Base-by-base conservation (phyloP, 495 filamentous ascomycete species). In the Penicillium ucsense region DNA sequence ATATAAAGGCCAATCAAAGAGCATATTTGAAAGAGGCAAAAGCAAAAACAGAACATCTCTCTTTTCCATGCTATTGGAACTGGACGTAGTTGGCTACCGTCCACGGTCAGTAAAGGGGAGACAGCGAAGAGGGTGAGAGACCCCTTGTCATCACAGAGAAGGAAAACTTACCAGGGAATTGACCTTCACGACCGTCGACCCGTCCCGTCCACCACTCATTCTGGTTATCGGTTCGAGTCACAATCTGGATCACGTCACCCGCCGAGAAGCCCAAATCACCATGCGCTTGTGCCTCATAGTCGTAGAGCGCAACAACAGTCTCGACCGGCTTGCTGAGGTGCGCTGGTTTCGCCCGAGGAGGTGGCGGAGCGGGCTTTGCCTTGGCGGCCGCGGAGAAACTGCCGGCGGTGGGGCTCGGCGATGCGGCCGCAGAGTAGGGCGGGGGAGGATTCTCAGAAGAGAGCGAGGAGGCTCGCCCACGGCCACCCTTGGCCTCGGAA, bases 181-280 rank as follows among this genome's bases (percentile, higher is more conserved):
- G 92, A 35, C 92, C 92, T 55, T 85, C 72, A 63, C 81, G 79
- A 20, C 86, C 89, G 50, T 81, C 70, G 46, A 92, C 50, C 61
- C 76, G 82, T 5, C 92, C 92, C 3, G 74, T 81, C 92, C 92
- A 99, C 92, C 92, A 99, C 66, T 97, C 92, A 56, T 99, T 95
- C 42, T 86, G 85, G 52, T 94, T 95, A 10, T 72, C 71, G 8
- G 89, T 95, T 39, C 86, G 75, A 50, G 76, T 73, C 8, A 88
- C 62, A 47, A 99, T 88, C 63, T 96, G 89, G 56, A 99, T 97
- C 30, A 86, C 69, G 49, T 99, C 94, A 4, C 92, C 94, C 1
- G 88, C 81, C 3, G 75, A 79, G 61, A 99, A 99, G 57, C 86
- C 94, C 45, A 99, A 73, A 62, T 99, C 92, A 2, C 89, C 89